A percentile compares a stretch with the other conserved stretches of the same genome.
Conservation (phyloP, 2,329 filamentous ascomycete genomes). For the Nothophoma quercina region DNA sequence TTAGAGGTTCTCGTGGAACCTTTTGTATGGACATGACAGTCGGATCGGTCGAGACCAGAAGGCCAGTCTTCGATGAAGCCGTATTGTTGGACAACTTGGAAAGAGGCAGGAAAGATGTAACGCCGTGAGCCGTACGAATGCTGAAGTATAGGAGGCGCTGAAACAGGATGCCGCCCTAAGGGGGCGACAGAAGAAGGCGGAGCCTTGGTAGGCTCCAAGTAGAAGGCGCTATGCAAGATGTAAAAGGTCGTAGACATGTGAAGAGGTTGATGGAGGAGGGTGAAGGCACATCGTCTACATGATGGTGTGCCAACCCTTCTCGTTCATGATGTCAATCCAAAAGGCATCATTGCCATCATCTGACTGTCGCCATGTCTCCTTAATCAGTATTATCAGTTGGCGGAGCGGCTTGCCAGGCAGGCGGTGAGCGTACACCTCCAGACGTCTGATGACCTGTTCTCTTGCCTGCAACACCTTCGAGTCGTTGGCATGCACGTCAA, state of each 20-base stretch:
- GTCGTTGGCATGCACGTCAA: slow-evolving; percentile 53
- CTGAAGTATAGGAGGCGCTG: slow-evolving; percentile 16
- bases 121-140: slow-evolving; percentile 17
- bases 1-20: slow-evolving; percentile 17
- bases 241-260: slow-evolving; percentile 7
- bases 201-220: slow-evolving; percentile 1
- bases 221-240: slow-evolving; percentile 13
- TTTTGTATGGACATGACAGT: slow-evolving; percentile 12
- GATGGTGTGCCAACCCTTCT: slow-evolving; percentile 64
- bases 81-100: slow-evolving; percentile 8
- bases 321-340: slow-evolving; percentile 66
- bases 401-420: slow-evolving; percentile 62
- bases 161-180: slow-evolving; percentile 11
- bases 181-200: slow-evolving; percentile 1
- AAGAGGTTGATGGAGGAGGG: not conserved
- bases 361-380: slow-evolving; percentile 61
- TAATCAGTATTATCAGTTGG: slow-evolving; percentile 59
- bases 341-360: slow-evolving; percentile 60
- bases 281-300: slow-evolving; percentile 52
- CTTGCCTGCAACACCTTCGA: slow-evolving; percentile 54
- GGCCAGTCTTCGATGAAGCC: slow-evolving; percentile 21
- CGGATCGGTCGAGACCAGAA: slow-evolving; percentile 21
- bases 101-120: slow-evolving; percentile 19
- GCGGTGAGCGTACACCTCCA: slow-evolving; percentile 55
- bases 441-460: slow-evolving; percentile 58